A percentile compares a stretch with the other conserved stretches of the same genome.
These are phyloP conservation scores for Symbiotaphrina buchneri DNA, from an alignment of 495 filamentous ascomycete species.

Conservation along the genomic window DNA sequence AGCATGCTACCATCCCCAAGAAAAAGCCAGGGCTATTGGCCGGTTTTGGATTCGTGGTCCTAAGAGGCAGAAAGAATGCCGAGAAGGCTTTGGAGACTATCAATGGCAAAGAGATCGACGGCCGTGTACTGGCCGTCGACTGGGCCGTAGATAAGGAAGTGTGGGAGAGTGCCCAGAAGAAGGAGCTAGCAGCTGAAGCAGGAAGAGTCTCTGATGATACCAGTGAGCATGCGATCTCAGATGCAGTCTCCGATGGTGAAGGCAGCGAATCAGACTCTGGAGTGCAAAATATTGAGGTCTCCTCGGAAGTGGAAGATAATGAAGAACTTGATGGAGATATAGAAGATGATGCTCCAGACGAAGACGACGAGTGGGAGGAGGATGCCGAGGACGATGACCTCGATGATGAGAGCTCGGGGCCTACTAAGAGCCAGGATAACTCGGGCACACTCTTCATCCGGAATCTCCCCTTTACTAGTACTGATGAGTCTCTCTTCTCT, in stretches of 20 bases:
- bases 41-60: constrained; percentile 82
- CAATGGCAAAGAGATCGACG: constrained; percentile 82
- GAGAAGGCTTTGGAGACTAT: constrained; percentile 65
- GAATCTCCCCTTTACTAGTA: constrained; percentile 74
- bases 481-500: constrained; percentile 54
- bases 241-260: constrained; percentile 8
- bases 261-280: constrained; percentile 8
- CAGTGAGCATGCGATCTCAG: not conserved
- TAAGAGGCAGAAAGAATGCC: constrained; percentile 76
- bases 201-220: constrained; percentile 8
- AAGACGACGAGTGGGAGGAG: constrained; percentile 11
- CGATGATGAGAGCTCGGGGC: constrained; percentile 12
- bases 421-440: constrained; percentile 20
- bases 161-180: constrained; percentile 43
- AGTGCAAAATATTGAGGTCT: no score
- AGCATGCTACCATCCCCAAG: constrained; percentile 58
- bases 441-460: constrained; percentile 72
- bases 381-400: constrained; percentile 17
- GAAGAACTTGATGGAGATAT: constrained; percentile 12
- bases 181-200: constrained; percentile 12
- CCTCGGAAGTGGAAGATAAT: constrained; percentile 15
- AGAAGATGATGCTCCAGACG: constrained; percentile 16
- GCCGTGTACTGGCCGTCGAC: constrained; percentile 71
- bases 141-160: constrained; percentile 84
- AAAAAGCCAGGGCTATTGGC: constrained; percentile 39